Evolutionary conservation across 257 asterid genomes (phyloP).

Genomic region (Verbascum thapsus): DNA sequence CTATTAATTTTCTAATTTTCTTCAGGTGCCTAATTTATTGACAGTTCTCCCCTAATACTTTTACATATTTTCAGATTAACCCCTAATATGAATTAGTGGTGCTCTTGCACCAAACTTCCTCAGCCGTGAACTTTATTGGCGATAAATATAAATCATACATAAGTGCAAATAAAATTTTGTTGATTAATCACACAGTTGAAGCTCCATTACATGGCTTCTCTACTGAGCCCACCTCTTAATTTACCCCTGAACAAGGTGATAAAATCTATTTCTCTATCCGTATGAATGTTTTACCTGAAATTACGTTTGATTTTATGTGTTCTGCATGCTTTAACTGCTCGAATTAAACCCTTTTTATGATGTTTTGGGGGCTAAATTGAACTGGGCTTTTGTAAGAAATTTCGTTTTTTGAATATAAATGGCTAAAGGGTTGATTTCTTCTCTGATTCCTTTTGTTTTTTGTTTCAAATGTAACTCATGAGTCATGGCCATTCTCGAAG

Average conservation of each 20-base stretch:
- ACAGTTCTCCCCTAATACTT: no score
- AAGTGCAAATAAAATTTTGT: background rate
- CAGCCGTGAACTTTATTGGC: background rate
- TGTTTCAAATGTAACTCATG: background rate
- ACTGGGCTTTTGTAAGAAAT: background rate
- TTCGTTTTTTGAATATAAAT: background rate
- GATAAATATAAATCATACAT: no score
- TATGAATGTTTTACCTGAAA: background rate
- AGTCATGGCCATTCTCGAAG: background rate
- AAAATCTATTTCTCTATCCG: background rate
- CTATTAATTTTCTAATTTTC: no score
- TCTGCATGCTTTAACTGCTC: background rate
- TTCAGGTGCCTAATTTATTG: no score
- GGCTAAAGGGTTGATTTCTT: conserved; percentile 1
- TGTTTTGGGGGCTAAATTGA: background rate
- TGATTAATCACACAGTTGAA: conserved; percentile 9
- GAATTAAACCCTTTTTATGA: background rate
- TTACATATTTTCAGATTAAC: background rate
- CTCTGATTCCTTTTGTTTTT: background rate
- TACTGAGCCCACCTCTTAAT: conserved; percentile 51
- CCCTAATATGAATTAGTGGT: background rate
- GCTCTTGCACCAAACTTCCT: background rate
- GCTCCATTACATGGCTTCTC: conserved; percentile 60
- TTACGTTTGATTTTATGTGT: conserved; percentile 11
- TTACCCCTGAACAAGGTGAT: conserved; percentile 52